Evolutionary conservation across 2,329 filamentous ascomycete genomes (phyloP).

Genomic region (Diaporthe ilicicola): DNA sequence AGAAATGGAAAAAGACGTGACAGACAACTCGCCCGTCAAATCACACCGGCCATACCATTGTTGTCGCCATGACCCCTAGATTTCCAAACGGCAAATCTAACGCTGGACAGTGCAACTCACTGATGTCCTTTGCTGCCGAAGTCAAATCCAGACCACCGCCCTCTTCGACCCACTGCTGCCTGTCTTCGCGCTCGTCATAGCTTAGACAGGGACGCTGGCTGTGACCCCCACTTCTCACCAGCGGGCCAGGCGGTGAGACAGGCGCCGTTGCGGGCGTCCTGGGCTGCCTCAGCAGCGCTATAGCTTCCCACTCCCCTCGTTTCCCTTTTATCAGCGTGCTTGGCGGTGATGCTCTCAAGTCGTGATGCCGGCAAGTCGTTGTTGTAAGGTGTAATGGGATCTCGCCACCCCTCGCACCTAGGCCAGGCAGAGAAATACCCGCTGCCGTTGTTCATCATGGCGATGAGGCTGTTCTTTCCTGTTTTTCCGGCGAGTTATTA

Average conservation of each 20-base stretch:
- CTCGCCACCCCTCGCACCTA: background rate
- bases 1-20: background rate
- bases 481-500: background rate
- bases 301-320: constrained; percentile 40
- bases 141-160: background rate
- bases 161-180: background rate
- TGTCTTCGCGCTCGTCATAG: background rate
- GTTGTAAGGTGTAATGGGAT: background rate
- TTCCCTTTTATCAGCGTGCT: background rate
- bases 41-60: background rate
- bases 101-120: background rate
- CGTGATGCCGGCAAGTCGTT: background rate
- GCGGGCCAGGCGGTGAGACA: constrained; percentile 41
- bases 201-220: background rate
- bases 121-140: background rate
- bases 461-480: background rate
- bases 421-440: constrained; percentile 9
- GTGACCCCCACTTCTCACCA: constrained; percentile 33
- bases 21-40: background rate
- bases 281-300: constrained; percentile 39
- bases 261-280: constrained; percentile 37
- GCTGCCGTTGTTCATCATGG: background rate
- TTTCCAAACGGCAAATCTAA: background rate
- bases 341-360: background rate
- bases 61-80: background rate